Percentiles rank a stretch among this genome's conserved stretches.
Conservation (phyloP, 148 eudicot species). For the Pharnaceum exiguum region DNA sequence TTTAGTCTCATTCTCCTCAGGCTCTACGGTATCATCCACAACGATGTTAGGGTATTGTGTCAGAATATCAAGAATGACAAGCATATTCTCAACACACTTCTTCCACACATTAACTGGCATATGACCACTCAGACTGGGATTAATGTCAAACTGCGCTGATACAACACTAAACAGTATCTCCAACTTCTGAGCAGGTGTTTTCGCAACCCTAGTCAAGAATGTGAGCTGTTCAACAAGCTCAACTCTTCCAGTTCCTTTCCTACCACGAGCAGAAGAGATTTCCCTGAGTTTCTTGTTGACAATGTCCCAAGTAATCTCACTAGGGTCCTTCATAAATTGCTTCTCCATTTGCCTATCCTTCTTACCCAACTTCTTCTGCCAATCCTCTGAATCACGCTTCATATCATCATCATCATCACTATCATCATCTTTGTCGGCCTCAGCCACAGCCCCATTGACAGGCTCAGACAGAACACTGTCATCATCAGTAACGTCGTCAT, state of each 20-base stretch:
- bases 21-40: conserved; percentile 68
- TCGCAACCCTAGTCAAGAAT: conserved; percentile 69
- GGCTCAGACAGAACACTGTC: conserved; percentile 34
- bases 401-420: conserved; percentile 31
- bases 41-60: conserved; percentile 58
- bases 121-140: conserved; percentile 59
- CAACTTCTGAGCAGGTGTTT: conserved; percentile 84
- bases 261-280: conserved; percentile 64
- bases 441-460: neutral
- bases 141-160: conserved; percentile 79
- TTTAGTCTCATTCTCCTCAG: conserved; percentile 69
- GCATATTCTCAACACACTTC: conserved; percentile 70
- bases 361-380: conserved; percentile 54
- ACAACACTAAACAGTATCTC: conserved; percentile 72
- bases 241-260: conserved; percentile 70
- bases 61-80: conserved; percentile 55
- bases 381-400: conserved; percentile 32
- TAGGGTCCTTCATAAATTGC: conserved; percentile 39
- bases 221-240: conserved; percentile 83
- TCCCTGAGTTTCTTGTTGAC: conserved; percentile 80
- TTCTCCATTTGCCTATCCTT: conserved; percentile 69
- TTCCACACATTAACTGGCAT: conserved; percentile 75
- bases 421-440: conserved; percentile 34
- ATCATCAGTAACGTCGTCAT: conserved; percentile 36
- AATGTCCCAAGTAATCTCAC: conserved; percentile 50